Evolutionary conservation across 371 early-diverging fungal species (phyloP).

Genomic region (Mucor mucedo): DNA sequence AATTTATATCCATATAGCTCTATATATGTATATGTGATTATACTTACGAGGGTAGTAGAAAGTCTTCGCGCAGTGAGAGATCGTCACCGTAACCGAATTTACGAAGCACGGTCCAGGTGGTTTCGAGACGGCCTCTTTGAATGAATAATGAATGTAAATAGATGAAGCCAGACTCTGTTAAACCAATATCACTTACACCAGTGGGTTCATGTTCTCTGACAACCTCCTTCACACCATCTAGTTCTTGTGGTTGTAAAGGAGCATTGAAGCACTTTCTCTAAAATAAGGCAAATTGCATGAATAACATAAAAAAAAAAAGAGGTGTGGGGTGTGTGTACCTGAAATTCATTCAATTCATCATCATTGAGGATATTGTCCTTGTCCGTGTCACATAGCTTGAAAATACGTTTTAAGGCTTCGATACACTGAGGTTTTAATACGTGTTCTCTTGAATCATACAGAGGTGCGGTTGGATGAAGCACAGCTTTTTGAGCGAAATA

Average conservation of each 20-base stretch:
- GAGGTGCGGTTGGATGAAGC: constrained; percentile 93
- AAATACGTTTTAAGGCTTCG: constrained; percentile 91
- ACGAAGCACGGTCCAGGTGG: constrained; percentile 96
- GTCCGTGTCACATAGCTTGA: constrained; percentile 92
- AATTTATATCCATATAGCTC: no score
- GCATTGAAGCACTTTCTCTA: constrained; percentile 93
- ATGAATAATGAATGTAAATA: constrained; percentile 94
- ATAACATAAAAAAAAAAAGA: background rate
- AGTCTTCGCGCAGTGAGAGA: constrained; percentile 87
- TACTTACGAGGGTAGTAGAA: constrained; percentile 76
- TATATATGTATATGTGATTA: no score
- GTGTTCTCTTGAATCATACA: constrained; percentile 94
- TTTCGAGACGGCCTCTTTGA: constrained; percentile 94
- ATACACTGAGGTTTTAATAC: constrained; percentile 90
- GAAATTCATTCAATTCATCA: constrained; percentile 94
- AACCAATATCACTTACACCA: constrained; percentile 83
- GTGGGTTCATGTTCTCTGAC: constrained; percentile 86
- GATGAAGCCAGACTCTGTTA: constrained; percentile 90
- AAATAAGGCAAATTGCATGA: background rate
- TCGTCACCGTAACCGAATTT: constrained; percentile 97
- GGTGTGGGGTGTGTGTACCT: constrained; percentile 56
- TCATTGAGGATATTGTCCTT: constrained; percentile 92
- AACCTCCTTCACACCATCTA: constrained; percentile 94
- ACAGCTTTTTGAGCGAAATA: constrained; percentile 99
- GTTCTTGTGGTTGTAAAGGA: constrained; percentile 91